Base-by-base conservation (phyloP, 345 rosid genomes). In the Garcia nutans region DNA sequence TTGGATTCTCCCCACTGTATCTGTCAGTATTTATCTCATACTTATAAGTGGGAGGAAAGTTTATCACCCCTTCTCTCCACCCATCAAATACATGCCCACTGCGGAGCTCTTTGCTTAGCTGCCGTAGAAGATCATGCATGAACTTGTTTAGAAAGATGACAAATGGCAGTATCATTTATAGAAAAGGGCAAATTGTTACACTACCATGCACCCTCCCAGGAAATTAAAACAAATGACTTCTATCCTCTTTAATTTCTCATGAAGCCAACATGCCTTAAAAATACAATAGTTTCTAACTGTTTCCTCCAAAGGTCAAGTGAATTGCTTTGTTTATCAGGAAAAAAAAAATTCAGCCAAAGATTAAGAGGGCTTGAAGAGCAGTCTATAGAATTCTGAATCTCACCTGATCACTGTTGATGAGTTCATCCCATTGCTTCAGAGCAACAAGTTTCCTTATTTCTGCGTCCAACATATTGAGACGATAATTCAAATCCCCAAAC, bases 401-500 rank as follows among this genome's bases (percentile, higher is more conserved):
- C 77, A 92, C 98, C 93, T 93, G 96, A 70, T 96, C 99, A 78
- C 79, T 75, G 87, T 86, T 81, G 77, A 89, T 78, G 20, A 96
- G 97, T 73, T 92, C 85, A 59, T 89, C 90, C 99, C 99, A 96
- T 74, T 83, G 79, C 84, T 88, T 87, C 74, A 81, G 79, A 47
- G 94, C 85, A 42, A 93, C 93, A 71, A 90, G 92, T 81, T 86
- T 91, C 83, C 98, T 86, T 65, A 92, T 89, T 54, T 92, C 94
- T 20, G 86, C 42, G 77, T 93, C 98, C 80, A 68, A 33, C 97
- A 87, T 85, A 75, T 90, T 89, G 75, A 96, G 88, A 65, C 99
- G 92, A 77, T 96, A 96, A 78, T 96, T 96, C 82, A 96, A 85
- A 83, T 96, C 99, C 24, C 99, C 99, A 31, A 96, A 96, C 99